Evolutionary conservation across 2,329 filamentous ascomycete species (phyloP).

Genomic region (Penicillium frequentans): DNA sequence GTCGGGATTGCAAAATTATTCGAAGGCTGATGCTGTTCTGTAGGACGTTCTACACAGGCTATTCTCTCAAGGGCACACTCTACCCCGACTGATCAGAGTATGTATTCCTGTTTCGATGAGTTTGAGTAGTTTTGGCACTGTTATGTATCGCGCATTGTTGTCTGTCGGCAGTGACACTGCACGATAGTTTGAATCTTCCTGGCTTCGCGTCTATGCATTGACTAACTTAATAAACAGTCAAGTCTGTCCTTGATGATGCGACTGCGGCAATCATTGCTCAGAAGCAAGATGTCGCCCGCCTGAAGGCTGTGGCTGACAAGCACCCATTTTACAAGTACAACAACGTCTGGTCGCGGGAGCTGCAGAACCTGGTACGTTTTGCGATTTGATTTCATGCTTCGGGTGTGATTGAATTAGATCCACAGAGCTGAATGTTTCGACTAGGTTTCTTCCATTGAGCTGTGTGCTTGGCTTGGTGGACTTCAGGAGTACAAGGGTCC

Average conservation of each 20-base stretch:
- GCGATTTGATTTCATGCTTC: neutral
- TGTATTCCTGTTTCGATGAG: conserved; percentile 27
- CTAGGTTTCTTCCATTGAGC: conserved; percentile 58
- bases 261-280: conserved; percentile 70
- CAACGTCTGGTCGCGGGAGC: conserved; percentile 75
- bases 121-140: neutral
- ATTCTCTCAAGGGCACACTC: conserved; percentile 87
- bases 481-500: conserved; percentile 57
- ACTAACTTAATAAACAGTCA: conserved; percentile 52
- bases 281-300: conserved; percentile 66
- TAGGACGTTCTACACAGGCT: conserved; percentile 74
- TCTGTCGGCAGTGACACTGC: neutral
- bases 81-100: conserved; percentile 67
- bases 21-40: conserved; percentile 6
- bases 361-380: conserved; percentile 72
- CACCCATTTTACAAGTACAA: conserved; percentile 99
- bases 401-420: neutral
- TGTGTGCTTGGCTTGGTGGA: conserved; percentile 78
- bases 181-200: neutral
- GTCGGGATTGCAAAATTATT: neutral
- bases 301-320: conserved; percentile 72
- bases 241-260: conserved; percentile 67
- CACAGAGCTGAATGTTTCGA: neutral
- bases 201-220: neutral
- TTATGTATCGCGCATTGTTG: neutral